Evolutionary conservation across 129 eudicot genomes (phyloP).

Genomic region (Ambrosia trifida): DNA sequence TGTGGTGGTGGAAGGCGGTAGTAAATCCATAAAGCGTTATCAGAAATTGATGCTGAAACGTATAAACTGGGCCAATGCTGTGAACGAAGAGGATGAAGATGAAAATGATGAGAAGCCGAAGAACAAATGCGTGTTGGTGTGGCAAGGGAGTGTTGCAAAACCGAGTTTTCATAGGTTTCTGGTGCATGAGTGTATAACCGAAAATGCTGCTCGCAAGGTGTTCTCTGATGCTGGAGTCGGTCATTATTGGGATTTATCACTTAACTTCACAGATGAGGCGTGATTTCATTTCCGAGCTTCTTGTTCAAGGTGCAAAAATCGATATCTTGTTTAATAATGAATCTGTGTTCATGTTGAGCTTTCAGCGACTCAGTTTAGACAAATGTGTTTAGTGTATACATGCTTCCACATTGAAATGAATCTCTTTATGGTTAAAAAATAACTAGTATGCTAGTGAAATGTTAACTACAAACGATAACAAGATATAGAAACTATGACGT

Average conservation of each 20-base stretch:
- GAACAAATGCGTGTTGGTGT: slow-evolving; percentile 73
- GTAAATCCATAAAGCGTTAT: slow-evolving; percentile 77
- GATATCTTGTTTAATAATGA: too few relatives aligned
- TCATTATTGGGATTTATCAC: slow-evolving; percentile 82
- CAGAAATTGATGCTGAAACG: slow-evolving; percentile 87
- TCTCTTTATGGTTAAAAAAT: too few relatives aligned
- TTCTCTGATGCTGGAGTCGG: slow-evolving; percentile 85
- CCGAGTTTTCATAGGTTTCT: slow-evolving; percentile 62
- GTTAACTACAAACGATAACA: too few relatives aligned
- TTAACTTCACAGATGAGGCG: slow-evolving; percentile 63
- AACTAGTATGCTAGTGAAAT: too few relatives aligned
- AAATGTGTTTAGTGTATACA: too few relatives aligned
- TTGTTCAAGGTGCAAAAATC: background rate
- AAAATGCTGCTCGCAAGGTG: slow-evolving; percentile 79
- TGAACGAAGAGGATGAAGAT: slow-evolving; percentile 49
- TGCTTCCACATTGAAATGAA: too few relatives aligned
- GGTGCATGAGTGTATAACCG: slow-evolving; percentile 85
- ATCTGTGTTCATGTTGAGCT: too few relatives aligned
- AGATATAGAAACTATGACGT: too few relatives aligned
- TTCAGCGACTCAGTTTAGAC: too few relatives aligned
- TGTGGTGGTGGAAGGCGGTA: slow-evolving; percentile 95
- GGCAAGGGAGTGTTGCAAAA: slow-evolving; percentile 96
- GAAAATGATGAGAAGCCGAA: slow-evolving; percentile 61
- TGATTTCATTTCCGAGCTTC: slow-evolving; percentile 14
- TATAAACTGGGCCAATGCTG: slow-evolving; percentile 78